Conservation (phyloP, 2,329 filamentous ascomycete species). For the Blastomyces parvus region DNA sequence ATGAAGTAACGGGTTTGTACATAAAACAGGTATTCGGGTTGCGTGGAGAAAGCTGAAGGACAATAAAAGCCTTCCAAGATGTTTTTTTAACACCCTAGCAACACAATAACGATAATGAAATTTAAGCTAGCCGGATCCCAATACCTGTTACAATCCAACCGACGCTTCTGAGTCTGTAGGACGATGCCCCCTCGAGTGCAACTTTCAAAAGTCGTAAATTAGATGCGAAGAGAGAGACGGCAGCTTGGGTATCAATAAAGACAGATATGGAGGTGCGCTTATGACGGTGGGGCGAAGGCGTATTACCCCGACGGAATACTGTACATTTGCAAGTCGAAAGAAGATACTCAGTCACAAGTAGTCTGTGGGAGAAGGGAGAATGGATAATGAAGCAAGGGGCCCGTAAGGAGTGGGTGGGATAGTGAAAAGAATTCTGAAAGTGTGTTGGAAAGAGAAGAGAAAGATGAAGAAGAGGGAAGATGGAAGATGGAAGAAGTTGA, state of each 20-base stretch:
- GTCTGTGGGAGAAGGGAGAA: neutral
- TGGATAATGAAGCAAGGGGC: neutral
- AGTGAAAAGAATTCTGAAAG: neutral
- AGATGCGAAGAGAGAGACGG: neutral
- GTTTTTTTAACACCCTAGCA: conserved; percentile 8
- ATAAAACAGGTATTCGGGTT: conserved; percentile 19
- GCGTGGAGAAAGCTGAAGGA: conserved; percentile 8
- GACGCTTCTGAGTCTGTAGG: neutral
- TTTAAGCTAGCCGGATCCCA: conserved; percentile 6
- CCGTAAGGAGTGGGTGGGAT: neutral
- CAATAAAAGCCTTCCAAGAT: conserved; percentile 9
- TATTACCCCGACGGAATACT: neutral
- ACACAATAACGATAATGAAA: conserved; percentile 6
- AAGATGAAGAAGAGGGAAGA: neutral
- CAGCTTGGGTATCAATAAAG: neutral
- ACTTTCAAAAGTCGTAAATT: neutral
- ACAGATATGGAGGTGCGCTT: neutral
- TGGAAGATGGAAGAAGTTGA: conserved; percentile 2
- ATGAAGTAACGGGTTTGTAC: conserved; percentile 22
- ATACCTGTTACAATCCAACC: neutral
- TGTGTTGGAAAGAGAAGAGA: neutral
- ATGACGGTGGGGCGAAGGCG: no score
- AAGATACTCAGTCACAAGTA: neutral
- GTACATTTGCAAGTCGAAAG: neutral
- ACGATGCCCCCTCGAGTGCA: neutral